Evolutionary conservation across 768 basidiomycete species (phyloP), one percentile per base, ranked within the genome.

Genomic region (Clathrus columnatus): DNA sequence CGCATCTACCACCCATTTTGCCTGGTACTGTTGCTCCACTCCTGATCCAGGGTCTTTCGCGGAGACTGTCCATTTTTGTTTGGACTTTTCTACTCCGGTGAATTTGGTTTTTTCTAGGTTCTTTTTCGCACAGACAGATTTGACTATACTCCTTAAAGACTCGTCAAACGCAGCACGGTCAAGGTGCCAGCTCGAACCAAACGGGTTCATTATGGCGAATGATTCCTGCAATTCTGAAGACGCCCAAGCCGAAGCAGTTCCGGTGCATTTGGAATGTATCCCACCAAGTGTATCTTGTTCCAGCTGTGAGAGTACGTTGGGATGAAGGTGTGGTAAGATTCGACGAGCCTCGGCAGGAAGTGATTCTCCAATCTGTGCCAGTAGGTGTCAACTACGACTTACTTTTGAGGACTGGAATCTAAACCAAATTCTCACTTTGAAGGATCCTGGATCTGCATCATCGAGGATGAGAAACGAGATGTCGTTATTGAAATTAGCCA

Each of bases 171-270:
- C n/a, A n/a, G n/a, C n/a, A n/a, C n/a, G n/a, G n/a, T n/a, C n/a
- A n/a, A 65, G 20, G 54, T 72, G 70, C 59, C 62, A 64, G 1
- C 69, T 68, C 42, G 57, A 53, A 1, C 71, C 71, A 42, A 61
- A 71, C 4, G 67, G 68, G 32, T 69, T 70, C 63, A 69, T 61
- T n/a, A 71, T 61, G 2, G 65, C 60, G 51, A 66, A 62, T 20
- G 63, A 62, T 59, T 70, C 69, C 23, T 68, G 56, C 7, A 70
- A 45, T 11, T 59, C 56, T 5, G 62, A 24, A 2, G 61, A 60
- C 1, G 53, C 54, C 71, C 70, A 72, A 7, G 64, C 64, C 29
- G 68, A 71, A 11, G 69, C 69, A 41, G 67, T 72, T 5, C 69
- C 71, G 5, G 69, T 62, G 56, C 69, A 71, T 14, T 41, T 41